These are phyloP conservation scores for Rheum nobile DNA, from an alignment of 148 eudicot genomes.

Conservation along the genomic window DNA sequence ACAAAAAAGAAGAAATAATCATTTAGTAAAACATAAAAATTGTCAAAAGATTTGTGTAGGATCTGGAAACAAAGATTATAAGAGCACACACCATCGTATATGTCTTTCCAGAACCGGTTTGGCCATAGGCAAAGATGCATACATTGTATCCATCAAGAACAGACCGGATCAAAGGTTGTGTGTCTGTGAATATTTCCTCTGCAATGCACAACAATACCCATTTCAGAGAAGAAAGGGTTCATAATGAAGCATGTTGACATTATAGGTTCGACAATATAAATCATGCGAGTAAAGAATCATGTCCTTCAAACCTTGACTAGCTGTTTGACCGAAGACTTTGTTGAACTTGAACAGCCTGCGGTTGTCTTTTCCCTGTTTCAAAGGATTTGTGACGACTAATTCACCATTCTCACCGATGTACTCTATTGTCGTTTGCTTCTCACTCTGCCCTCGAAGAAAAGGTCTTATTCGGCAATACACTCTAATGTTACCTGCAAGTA, in stretches of 20 bases:
- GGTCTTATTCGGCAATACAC: constrained; percentile 90
- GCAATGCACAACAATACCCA: constrained; percentile 7
- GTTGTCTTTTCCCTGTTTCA: constrained; percentile 67
- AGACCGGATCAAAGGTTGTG: constrained; percentile 76
- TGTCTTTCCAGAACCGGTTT: constrained; percentile 91
- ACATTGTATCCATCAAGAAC: constrained; percentile 89
- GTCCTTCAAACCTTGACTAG: constrained; percentile 60
- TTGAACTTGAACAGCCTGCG: constrained; percentile 72
- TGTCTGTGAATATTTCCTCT: constrained; percentile 85
- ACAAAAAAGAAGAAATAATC: constrained; percentile 7
- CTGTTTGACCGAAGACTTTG: constrained; percentile 69
- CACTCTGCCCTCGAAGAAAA: constrained; percentile 71
- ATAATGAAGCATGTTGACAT: background rate
- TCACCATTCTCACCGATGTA: constrained; percentile 86
- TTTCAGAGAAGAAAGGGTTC: background rate
- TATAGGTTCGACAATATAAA: background rate
- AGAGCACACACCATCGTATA: constrained; percentile 65
- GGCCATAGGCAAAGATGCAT: constrained; percentile 93
- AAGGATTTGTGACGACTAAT: constrained; percentile 57
- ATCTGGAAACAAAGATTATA: background rate
- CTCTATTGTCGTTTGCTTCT: constrained; percentile 67
- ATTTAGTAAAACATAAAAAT: background rate
- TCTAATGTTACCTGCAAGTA: constrained; percentile 75
- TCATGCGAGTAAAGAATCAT: background rate
- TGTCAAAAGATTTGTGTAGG: background rate